These are phyloP conservation scores for Stevia rebaudiana DNA, from an alignment of 140 eudicot species.

Conservation along the genomic window DNA sequence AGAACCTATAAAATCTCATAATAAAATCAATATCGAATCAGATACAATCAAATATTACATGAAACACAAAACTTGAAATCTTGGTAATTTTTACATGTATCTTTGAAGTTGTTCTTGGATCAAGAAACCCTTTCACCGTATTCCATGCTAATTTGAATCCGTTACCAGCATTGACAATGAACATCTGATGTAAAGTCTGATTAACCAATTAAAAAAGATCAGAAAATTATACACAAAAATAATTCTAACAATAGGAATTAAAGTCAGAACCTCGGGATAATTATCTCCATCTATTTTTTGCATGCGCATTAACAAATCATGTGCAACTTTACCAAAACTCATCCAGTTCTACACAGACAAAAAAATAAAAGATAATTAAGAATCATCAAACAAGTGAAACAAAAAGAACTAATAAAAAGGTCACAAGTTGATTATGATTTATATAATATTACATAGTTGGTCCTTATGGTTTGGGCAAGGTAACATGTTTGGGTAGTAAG, in stretches of 20 bases:
- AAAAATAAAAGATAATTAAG: background rate
- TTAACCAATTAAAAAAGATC: background rate
- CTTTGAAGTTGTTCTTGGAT: conserved; percentile 84
- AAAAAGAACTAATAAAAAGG: background rate
- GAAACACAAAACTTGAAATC: background rate
- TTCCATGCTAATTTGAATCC: conserved; percentile 79
- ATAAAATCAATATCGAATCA: conserved; percentile 11
- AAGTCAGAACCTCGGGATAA: conserved; percentile 69
- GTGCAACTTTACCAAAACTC: conserved; percentile 73
- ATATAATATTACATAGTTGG: too few relatives aligned
- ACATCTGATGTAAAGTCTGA: conserved; percentile 92
- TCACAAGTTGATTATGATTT: background rate
- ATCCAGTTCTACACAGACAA: conserved; percentile 36
- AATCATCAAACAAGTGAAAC: background rate
- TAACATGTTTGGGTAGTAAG: too few relatives aligned
- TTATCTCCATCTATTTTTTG: conserved; percentile 89
- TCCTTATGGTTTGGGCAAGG: too few relatives aligned
- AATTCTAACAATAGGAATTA: conserved; percentile 6
- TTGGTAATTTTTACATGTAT: conserved; percentile 54
- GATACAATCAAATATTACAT: background rate
- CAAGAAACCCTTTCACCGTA: conserved; percentile 77
- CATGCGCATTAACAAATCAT: conserved; percentile 80
- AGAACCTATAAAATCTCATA: conserved; percentile 53
- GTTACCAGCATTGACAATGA: conserved; percentile 80
- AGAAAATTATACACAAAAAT: background rate